phyloP scores from a whole-genome alignment of 2,329 filamentous ascomycete genomes.

The Zymoseptoria brevis region DNA sequence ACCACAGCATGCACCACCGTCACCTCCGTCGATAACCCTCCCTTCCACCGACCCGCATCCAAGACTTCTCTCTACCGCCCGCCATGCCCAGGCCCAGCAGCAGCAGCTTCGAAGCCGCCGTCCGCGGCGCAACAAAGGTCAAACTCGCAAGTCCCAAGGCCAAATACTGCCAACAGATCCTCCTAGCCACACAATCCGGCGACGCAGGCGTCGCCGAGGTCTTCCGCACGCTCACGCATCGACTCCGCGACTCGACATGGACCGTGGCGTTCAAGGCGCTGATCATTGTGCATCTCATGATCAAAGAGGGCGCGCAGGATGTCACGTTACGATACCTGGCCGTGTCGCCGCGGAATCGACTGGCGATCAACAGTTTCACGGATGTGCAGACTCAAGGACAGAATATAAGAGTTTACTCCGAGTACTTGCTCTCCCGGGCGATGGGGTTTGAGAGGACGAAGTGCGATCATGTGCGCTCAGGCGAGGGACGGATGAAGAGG shows the following conservation, averaged over 20 bases:
- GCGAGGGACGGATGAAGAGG: conserved; percentile 74
- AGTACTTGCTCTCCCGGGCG: conserved; percentile 76
- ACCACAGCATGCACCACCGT: neutral
- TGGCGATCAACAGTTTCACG: conserved; percentile 84
- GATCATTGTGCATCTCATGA: conserved; percentile 95
- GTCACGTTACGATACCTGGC: conserved; percentile 79
- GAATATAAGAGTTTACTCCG: conserved; percentile 86
- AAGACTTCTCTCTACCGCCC: conserved; percentile 9
- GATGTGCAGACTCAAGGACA: conserved; percentile 92
- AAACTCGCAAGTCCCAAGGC: conserved; percentile 91
- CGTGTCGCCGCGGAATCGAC: conserved; percentile 64
- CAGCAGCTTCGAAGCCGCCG: conserved; percentile 94
- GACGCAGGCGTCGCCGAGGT: conserved; percentile 93
- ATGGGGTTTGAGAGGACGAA: conserved; percentile 76
- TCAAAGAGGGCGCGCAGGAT: conserved; percentile 85
- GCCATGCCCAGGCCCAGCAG: conserved; percentile 30
- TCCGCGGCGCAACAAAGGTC: conserved; percentile 97
- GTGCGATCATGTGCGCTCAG: conserved; percentile 79
- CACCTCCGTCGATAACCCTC: neutral
- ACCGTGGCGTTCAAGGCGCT: conserved; percentile 98
- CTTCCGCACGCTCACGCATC: conserved; percentile 81
- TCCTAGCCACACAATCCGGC: conserved; percentile 87
- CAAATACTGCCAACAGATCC: conserved; percentile 98
- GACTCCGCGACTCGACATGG: conserved; percentile 93
- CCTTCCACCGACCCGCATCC: neutral